A percentile compares a stretch with the other conserved stretches of the same genome.
Evolutionary conservation across 192 early-diverging fungal genomes (phyloP).

Genomic region (Coemansia interrupta): DNA sequence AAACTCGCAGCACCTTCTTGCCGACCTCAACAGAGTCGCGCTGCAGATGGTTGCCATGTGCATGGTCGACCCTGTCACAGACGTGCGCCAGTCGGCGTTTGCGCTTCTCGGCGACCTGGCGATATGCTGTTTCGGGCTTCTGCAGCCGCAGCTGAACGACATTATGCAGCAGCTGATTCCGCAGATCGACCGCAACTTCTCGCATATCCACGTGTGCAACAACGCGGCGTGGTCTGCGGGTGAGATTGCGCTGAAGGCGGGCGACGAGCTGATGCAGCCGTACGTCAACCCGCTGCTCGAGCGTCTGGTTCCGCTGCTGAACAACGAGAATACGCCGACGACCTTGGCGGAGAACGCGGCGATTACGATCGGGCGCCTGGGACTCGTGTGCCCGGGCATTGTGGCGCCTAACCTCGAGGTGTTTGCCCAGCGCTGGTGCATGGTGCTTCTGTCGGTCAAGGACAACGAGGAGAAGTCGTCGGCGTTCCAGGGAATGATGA

Average conservation of each 20-base stretch:
- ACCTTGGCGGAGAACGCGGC: slow-evolving; percentile 93
- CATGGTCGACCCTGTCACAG: slow-evolving; percentile 67
- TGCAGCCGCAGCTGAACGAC: slow-evolving; percentile 74
- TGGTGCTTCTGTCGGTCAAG: slow-evolving; percentile 71
- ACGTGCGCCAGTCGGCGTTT: slow-evolving; percentile 94
- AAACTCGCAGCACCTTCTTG: slow-evolving; percentile 72
- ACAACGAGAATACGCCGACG: slow-evolving; percentile 60
- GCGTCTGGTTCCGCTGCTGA: slow-evolving; percentile 80
- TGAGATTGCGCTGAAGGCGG: slow-evolving; percentile 88
- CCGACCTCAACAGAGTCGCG: slow-evolving; percentile 64
- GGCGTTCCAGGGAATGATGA: slow-evolving; percentile 93
- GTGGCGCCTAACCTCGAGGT: slow-evolving; percentile 82
- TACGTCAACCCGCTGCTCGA: slow-evolving; percentile 78
- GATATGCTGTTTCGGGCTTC: slow-evolving; percentile 79
- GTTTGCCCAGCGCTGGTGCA: slow-evolving; percentile 84
- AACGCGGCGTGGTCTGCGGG: slow-evolving; percentile 98
- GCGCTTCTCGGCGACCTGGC: slow-evolving; percentile 95
- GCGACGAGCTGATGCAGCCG: slow-evolving; percentile 66
- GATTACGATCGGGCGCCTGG: slow-evolving; percentile 95
- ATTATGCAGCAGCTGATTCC: slow-evolving; percentile 81
- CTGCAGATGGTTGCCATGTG: slow-evolving; percentile 78
- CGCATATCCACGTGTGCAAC: slow-evolving; percentile 83
- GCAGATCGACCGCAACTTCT: slow-evolving; percentile 59
- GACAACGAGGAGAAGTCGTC: slow-evolving; percentile 96
- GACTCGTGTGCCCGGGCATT: slow-evolving; percentile 73